Conservation (phyloP, 1,284 basidiomycete species). For the Papiliotrema laurentii region DNA sequence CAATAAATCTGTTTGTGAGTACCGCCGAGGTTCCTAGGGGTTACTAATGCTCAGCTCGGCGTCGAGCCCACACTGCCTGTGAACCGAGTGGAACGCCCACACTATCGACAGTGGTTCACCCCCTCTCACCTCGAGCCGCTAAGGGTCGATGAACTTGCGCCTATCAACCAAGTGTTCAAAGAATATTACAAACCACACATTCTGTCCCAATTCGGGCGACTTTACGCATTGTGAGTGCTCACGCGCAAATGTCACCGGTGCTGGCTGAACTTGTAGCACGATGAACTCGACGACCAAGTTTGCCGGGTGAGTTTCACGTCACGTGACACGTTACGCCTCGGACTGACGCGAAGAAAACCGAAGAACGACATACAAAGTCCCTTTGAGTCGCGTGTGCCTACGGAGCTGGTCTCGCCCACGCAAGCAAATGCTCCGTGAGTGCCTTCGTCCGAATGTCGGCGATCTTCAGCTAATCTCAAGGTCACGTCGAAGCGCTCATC, state of each 20-base stretch:
- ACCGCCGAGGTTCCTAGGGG: neutral
- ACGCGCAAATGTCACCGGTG: neutral
- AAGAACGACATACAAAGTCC: conserved; percentile 36
- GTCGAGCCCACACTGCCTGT: conserved; percentile 51
- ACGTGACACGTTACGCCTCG: neutral
- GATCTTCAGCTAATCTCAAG: too few species aligned
- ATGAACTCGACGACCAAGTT: conserved; percentile 44
- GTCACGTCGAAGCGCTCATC: conserved; percentile 30
- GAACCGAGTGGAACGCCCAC: conserved; percentile 50
- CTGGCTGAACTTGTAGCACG: conserved; percentile 15
- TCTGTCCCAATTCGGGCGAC: conserved; percentile 55
- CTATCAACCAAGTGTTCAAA: conserved; percentile 66
- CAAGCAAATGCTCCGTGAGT: conserved; percentile 6
- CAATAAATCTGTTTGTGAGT: conserved; percentile 84
- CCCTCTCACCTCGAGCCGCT: conserved; percentile 62
- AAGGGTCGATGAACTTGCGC: conserved; percentile 33
- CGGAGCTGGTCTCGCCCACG: conserved; percentile 8
- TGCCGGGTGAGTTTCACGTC: conserved; percentile 19
- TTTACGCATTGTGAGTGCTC: conserved; percentile 51
- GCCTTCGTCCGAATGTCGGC: conserved; percentile 21
- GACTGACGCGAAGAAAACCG: conserved; percentile 22
- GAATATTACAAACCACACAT: conserved; percentile 82
- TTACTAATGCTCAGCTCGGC: conserved; percentile 55
- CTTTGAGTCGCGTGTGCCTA: conserved; percentile 34
- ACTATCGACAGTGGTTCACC: conserved; percentile 78